Evolutionary conservation across 2,329 filamentous ascomycete species (phyloP).

Genomic region (Bipolaris gigantea): DNA sequence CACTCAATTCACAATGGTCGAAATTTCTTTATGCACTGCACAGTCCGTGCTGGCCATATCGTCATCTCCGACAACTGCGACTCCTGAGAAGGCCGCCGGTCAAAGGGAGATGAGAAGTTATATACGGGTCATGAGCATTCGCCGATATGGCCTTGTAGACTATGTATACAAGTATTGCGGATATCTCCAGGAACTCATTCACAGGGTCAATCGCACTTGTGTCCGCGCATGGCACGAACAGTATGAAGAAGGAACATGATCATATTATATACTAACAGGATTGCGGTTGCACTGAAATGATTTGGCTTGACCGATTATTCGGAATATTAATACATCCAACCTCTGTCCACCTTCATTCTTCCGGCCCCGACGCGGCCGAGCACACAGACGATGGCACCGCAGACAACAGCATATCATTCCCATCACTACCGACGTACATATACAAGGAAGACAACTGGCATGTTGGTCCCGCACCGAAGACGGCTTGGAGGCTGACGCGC

Average conservation of each 20-base stretch:
- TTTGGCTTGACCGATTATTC: not conserved
- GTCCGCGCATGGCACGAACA: not conserved
- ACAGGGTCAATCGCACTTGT: too few relatives aligned
- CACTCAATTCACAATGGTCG: too few relatives aligned
- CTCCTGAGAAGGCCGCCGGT: slow-evolving; percentile 23
- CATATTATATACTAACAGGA: not conserved
- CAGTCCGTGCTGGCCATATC: slow-evolving; percentile 22
- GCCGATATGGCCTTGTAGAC: too few relatives aligned
- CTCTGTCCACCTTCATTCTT: not conserved
- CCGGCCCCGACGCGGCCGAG: not conserved
- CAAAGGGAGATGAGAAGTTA: slow-evolving; percentile 8
- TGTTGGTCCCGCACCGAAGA: not conserved
- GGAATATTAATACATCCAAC: not conserved
- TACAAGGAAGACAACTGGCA: not conserved
- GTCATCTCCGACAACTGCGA: slow-evolving; percentile 21
- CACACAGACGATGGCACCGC: not conserved
- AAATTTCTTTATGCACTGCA: slow-evolving; percentile 7
- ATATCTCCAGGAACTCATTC: too few relatives aligned
- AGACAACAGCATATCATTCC: not conserved
- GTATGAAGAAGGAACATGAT: not conserved
- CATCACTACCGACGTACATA: not conserved
- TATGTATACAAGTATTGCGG: too few relatives aligned
- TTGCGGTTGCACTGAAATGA: not conserved
- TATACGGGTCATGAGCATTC: slow-evolving; percentile 3
- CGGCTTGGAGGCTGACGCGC: not conserved